Base-by-base conservation (phyloP, 139 green algal species). In the Pleodorina starrii region DNA sequence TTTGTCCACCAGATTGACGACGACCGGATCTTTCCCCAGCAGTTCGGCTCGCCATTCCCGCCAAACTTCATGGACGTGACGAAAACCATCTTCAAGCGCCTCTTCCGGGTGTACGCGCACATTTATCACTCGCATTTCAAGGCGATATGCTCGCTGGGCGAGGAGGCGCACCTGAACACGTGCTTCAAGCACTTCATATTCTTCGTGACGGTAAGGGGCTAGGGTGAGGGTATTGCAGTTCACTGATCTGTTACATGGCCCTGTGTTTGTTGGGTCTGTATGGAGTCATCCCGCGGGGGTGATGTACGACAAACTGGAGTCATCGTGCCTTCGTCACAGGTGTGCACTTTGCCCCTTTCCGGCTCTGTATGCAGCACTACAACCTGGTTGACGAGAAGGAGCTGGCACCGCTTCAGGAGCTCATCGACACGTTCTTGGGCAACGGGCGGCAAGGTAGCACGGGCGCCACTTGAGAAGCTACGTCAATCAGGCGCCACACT, bases 151-250 rank as follows among this genome's bases (percentile, higher is more conserved):
- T 89, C 72, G 25, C 90, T 98, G 27, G 94, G 92, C 19, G 95
- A 97, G 89, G 96, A 99, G 89, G 96, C 98, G 1, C 98, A 99
- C 94, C 92, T 99, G 35, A 99, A 99, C 95, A 99, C 98, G 23
- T 99, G 97, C 93, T 99, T 99, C 95, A 99, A 99, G 88, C 98
- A 99, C 94, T 99, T 99, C 92, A 98, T 99, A 87, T 96, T 97
- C 86, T 99, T 99, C 87, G 96, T 94, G 0, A 81, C 94, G 89
- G 96, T 97, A 50, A 86, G 90, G 36, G 40, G 54, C n/a, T n/a
- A n/a, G n/a, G n/a, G n/a, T n/a, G n/a, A n/a, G n/a, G n/a, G 48
- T 12, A 57, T 57, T 57, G 48, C 48, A 57, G 48, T 57, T 57
- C 48, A n/a, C n/a, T n/a, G n/a, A n/a, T n/a, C n/a, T n/a, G n/a